A percentile compares a stretch with the other conserved stretches of the same genome.
Conservation (phyloP, 2,329 filamentous ascomycete species). For the Zasmidium cellare region DNA sequence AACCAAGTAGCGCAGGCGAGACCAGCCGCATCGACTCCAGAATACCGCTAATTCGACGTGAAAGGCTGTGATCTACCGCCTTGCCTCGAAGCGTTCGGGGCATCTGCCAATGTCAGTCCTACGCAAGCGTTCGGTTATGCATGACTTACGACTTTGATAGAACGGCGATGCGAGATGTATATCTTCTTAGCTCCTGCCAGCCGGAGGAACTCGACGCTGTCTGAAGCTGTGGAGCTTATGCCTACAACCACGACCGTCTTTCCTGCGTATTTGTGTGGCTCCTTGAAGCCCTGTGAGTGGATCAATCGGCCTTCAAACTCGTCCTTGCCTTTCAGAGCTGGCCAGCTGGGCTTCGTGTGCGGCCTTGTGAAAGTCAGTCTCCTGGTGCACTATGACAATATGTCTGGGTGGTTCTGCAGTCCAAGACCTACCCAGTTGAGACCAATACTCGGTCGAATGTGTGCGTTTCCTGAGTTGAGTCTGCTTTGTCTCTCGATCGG, state of each 20-base stretch:
- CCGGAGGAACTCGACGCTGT: constrained; percentile 24
- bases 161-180: neutral
- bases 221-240: constrained; percentile 42
- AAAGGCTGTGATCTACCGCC: neutral
- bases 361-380: constrained; percentile 9
- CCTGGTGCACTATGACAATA: neutral
- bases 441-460: constrained; percentile 38
- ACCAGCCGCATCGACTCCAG: neutral
- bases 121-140: neutral
- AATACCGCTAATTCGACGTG: neutral
- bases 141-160: neutral
- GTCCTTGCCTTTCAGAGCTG: constrained; percentile 36
- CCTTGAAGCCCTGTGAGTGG: constrained; percentile 32
- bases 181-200: constrained; percentile 1
- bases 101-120: too few relatives aligned
- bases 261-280: constrained; percentile 37
- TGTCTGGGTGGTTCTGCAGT: too few relatives aligned
- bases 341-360: constrained; percentile 38
- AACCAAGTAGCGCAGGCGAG: neutral
- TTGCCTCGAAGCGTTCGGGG: neutral
- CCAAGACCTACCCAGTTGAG: constrained; percentile 26
- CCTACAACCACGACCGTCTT: constrained; percentile 49
- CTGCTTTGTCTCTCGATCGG: constrained; percentile 29
- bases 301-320: constrained; percentile 41
- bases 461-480: constrained; percentile 23